Evolutionary conservation across 129 eudicot genomes (phyloP), one percentile per base, ranked within the genome.

Genomic region (Escallonia rubra): DNA sequence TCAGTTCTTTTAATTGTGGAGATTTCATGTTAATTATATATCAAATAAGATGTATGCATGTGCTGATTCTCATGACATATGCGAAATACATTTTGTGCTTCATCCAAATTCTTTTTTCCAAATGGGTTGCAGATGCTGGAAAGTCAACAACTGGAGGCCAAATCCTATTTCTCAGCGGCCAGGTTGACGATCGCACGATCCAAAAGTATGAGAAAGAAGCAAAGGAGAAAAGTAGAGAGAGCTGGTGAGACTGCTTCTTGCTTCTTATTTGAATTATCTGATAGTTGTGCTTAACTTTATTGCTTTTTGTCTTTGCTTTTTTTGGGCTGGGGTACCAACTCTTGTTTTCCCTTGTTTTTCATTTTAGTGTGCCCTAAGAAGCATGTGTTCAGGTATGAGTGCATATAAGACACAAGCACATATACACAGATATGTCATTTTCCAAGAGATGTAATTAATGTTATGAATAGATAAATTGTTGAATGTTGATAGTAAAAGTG

Each of bases 191-290:
- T 10, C 86, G 95, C 4, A 93, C 96, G 1, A 93, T 93, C 77
- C 96, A 93, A 54, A 93, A 86, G 54, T 93, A 84, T 64, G 92
- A 93, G 74, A 92, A 80, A 73, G 96, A 92, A 80, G 98, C 98
- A 3, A 92, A 82, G 74, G 96, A 88, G 42, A 92, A 92, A 63
- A 78, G 89, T 70, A 75, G 98, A 72, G 98, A 92, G 76, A 92
- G 96, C 68, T 92, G 98, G 98, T 92, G 72, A 84, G 91, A 16
- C 55, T 7, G 42, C 44, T 41, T 16, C 57, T 42, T 34, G 16
- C 53, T 77, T 65, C 3, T 43, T n/a, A 63, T 12, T 55, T 9
- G 3, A 23, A 23, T 23, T 23, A 23, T 23, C 34, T 23, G 34
- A 1, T 23, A 23, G 34, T 23, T 0, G 34, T 23, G 34, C 34